phyloP scores from a whole-genome alignment of 1,284 basidiomycete genomes.

The Neotropicomus parvogracilis region DNA sequence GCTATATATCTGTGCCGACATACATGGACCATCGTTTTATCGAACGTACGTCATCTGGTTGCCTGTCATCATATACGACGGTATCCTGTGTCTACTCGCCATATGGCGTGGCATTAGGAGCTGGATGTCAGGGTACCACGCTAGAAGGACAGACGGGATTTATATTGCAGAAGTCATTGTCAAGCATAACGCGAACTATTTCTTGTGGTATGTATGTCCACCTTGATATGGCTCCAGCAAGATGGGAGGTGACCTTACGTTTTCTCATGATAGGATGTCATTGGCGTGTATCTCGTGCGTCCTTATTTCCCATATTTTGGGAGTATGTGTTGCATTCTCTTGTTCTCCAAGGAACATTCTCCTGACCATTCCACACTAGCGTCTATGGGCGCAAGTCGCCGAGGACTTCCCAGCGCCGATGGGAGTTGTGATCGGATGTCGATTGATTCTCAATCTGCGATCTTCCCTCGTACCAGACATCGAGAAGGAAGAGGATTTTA shows the following conservation, averaged over 20 bases:
- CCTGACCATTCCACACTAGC: background rate
- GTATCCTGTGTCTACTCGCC: conserved; percentile 15
- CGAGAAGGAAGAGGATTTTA: background rate
- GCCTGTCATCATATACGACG: conserved; percentile 15
- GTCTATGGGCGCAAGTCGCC: conserved; percentile 5
- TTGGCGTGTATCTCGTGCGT: conserved; percentile 1
- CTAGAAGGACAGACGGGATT: background rate
- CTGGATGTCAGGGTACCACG: conserved; percentile 5
- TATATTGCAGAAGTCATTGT: conserved; percentile 12
- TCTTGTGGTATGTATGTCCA: conserved; percentile 15
- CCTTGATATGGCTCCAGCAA: background rate
- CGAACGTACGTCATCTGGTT: conserved; percentile 17
- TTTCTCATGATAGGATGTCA: conserved; percentile 9
- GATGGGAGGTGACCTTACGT: background rate
- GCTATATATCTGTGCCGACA: conserved; percentile 19
- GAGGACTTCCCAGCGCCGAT: conserved; percentile 5
- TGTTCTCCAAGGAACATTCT: background rate
- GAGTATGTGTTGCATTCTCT: conserved; percentile 1
- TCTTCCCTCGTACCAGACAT: background rate
- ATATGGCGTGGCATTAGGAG: conserved; percentile 12
- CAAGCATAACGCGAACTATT: conserved; percentile 18
- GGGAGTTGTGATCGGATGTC: conserved; percentile 13
- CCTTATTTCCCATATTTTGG: conserved; percentile 6
- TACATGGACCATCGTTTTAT: conserved; percentile 7
- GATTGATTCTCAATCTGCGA: no score